Evolutionary conservation across 306 rosid species (phyloP), one percentile per base, ranked within the genome.

Genomic region (Glycine latifolia): DNA sequence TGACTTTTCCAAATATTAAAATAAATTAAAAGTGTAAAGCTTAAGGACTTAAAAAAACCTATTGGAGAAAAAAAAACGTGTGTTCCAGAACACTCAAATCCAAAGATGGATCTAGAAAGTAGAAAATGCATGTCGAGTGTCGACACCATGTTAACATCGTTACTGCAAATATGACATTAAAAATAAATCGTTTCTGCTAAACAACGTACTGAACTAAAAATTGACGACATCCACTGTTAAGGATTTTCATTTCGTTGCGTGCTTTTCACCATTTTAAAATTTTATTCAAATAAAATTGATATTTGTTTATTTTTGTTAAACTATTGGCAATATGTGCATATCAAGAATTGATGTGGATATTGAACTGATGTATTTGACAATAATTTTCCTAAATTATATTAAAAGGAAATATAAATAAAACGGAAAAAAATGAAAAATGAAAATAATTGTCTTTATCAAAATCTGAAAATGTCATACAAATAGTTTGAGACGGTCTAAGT

Each of bases 71-170:
- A 58, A 58, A 2, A 9, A 43, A 43, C 47, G 7, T 43, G 39
- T 15, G 10, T 33, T 61, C 4, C 14, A 10, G 43, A 59, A 6
- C 14, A 17, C 39, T 20, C 39, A 26, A 10, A 61, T 10, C 67
- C 26, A 33, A 26, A 33, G 15, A 61, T 31, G 43, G 15, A 31
- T 26, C 14, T 61, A 10, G 67, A 61, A 26, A 26, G 31, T 26
- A 26, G 31, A 26, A 26, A 61, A 9, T 37, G 41, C 41, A 26
- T 17, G 65, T 33, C 41, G 41, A 37, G 20, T 61, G 67, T 26
- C 43, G 41, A 61, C 67, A 61, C 44, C 67, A 61, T 61, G 67
- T 61, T 11, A 33, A 61, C 67, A 61, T 61, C 41, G 14, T 60
- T 60, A 26, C n/a, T 9, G 41, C 43, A 10, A 26, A 10, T 10